Conservation (phyloP, 2,329 filamentous ascomycete genomes). For the Lachnellula arida region DNA sequence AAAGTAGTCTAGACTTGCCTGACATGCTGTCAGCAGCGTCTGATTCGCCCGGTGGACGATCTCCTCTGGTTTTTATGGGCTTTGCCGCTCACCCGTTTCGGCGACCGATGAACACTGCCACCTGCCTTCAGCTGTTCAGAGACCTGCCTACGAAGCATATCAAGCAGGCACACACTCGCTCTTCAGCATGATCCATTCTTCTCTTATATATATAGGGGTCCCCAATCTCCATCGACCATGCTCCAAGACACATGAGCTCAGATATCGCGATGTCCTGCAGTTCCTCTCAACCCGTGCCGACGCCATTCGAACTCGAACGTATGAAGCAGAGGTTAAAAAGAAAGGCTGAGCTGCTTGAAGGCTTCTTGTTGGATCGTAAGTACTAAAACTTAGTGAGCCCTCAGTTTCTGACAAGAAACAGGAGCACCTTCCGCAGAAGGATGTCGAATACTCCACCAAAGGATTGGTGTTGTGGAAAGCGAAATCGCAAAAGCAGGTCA, state of each 20-base stretch:
- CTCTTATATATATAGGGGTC: background rate
- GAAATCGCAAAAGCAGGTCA: constrained; percentile 9
- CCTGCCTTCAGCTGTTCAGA: background rate
- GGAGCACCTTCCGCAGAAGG: background rate
- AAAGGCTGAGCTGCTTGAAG: background rate
- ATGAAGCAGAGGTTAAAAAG: background rate
- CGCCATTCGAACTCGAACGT: background rate
- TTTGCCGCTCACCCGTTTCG: background rate
- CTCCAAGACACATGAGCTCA: background rate
- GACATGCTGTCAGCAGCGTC: background rate
- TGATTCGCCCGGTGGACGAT: background rate
- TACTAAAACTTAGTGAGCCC: background rate
- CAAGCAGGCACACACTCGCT: background rate
- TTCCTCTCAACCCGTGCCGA: background rate
- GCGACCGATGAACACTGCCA: background rate
- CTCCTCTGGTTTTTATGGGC: background rate
- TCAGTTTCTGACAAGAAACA: background rate
- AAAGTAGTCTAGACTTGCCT: background rate
- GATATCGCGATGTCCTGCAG: background rate
- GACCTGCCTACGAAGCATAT: no score
- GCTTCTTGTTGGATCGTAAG: background rate
- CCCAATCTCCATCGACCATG: background rate
- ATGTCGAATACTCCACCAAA: constrained; percentile 3
- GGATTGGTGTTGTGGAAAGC: constrained; percentile 6
- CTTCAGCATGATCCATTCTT: background rate